Conservation (phyloP, 2,329 filamentous ascomycete genomes). For the Phialemonium atrogriseum region DNA sequence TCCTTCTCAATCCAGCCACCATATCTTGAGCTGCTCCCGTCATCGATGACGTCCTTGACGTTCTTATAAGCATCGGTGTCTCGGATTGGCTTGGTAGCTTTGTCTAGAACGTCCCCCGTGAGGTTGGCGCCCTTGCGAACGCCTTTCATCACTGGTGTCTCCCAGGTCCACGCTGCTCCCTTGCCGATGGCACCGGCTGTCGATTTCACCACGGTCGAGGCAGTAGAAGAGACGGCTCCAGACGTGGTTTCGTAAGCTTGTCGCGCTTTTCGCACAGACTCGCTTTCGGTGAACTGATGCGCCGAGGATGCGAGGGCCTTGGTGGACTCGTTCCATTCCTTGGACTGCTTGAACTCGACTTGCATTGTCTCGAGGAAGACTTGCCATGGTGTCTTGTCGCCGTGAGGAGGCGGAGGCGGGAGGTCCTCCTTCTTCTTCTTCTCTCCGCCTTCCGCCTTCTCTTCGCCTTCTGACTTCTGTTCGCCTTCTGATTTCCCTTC, state of each 20-base stretch:
- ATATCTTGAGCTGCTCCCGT: slow-evolving; percentile 91
- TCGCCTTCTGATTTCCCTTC: slow-evolving; percentile 39
- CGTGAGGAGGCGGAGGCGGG: slow-evolving; percentile 88
- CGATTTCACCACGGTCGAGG: slow-evolving; percentile 71
- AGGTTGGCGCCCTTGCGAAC: slow-evolving; percentile 77
- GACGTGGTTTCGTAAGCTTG: slow-evolving; percentile 83
- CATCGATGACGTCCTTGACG: slow-evolving; percentile 93
- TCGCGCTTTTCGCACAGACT: slow-evolving; percentile 76
- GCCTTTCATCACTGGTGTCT: slow-evolving; percentile 86
- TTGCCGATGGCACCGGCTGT: slow-evolving; percentile 85
- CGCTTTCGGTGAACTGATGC: slow-evolving; percentile 87
- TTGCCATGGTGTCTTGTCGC: slow-evolving; percentile 97
- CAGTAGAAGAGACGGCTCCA: slow-evolving; percentile 70
- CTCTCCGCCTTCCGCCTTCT: slow-evolving; percentile 44
- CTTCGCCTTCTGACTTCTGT: slow-evolving; percentile 37
- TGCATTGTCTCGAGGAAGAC: slow-evolving; percentile 97
- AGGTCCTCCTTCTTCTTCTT: slow-evolving; percentile 58
- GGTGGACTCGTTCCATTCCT: slow-evolving; percentile 98
- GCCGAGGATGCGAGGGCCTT: slow-evolving; percentile 87
- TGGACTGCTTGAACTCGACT: slow-evolving; percentile 88
- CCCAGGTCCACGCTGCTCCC: slow-evolving; percentile 94
- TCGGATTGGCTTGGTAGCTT: slow-evolving; percentile 87
- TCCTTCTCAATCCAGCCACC: slow-evolving; percentile 97
- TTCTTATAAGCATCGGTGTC: slow-evolving; percentile 93
- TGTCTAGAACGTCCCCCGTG: slow-evolving; percentile 82